Base-by-base conservation (phyloP, 2,329 filamentous ascomycete species). In the Pestalotiopsis sp. region DNA sequence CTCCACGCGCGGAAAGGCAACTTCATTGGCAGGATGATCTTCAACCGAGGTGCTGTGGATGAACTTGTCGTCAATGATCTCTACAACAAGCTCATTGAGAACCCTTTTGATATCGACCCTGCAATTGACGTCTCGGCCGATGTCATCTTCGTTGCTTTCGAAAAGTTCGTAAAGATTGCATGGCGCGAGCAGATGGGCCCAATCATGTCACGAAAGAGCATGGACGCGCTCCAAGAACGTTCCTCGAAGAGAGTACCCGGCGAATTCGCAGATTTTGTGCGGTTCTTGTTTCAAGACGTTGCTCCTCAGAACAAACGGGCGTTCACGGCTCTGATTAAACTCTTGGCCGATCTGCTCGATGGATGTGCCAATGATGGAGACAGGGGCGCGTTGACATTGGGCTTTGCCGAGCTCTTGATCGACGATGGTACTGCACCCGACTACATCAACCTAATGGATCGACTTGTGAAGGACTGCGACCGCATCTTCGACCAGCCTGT, bases 361-460 rank as follows among this genome's bases (percentile, higher is more conserved):
- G 94, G 93, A 2, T 97, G 94, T 72, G 91, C 91, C 64, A 97
- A 97, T 74, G 95, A 98, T 75, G 92, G 94, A 39, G 95, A 98
- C 76, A 88, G 94, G 61, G 95, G 95, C 62, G 92, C 93, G 24
- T 81, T 98, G 73, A 98, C 94, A 0, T 89, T 93, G 58, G 92
- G 94, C 1, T 98, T 98, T 81, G 91, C 94, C 0, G 94, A 98
- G 76, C 85, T 98, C 64, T 83, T 98, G 6, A 92, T 96, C 2
- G 87, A 90, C 4, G 91, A 94, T 68, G 92, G 91, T 6, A 89
- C 91, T 69, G 89, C 94, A 1, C 90, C 93, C 68, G 88, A 94
- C 70, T 96, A 95, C 76, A 94, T 98, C 72, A 96, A 95, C 66
- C 82, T 98, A 14, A 84, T 98, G 59, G 94, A 98, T 79, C 89